phyloP scores from a whole-genome alignment of 139 green algal species.

The Tetradesmus lagerheimii region DNA sequence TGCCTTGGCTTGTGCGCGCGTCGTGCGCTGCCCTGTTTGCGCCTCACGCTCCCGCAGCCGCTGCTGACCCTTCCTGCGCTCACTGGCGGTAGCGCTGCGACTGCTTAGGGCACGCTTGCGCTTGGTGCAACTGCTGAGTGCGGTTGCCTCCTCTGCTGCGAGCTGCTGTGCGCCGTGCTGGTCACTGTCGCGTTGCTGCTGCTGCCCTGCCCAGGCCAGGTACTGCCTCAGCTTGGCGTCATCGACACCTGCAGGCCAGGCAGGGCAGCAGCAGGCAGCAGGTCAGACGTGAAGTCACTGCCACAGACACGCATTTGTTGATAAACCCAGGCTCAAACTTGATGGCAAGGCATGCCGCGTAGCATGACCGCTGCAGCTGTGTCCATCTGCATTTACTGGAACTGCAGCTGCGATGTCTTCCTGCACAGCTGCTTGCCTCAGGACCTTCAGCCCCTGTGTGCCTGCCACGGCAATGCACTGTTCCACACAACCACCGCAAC shows the following conservation, averaged over 20 bases:
- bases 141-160: not conserved
- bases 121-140: not conserved
- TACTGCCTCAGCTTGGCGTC: conserved; percentile 37
- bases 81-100: no score
- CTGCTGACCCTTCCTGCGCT: not conserved
- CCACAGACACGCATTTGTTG: not conserved
- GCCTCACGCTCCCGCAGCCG: not conserved
- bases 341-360: not conserved
- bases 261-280: not conserved
- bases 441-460: no score
- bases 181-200: not conserved
- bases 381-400: no score
- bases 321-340: not conserved
- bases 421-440: no score
- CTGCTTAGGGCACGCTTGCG: not conserved
- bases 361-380: no score
- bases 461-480: no score
- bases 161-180: not conserved
- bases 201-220: not conserved
- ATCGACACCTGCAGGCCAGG: conserved; percentile 9
- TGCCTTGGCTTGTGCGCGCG: not conserved
- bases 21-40: not conserved
- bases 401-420: no score
- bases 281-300: not conserved
- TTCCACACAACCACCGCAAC: not conserved